Conservation (phyloP, 257 asterid species). For the Galeopsis tetrahit region DNA sequence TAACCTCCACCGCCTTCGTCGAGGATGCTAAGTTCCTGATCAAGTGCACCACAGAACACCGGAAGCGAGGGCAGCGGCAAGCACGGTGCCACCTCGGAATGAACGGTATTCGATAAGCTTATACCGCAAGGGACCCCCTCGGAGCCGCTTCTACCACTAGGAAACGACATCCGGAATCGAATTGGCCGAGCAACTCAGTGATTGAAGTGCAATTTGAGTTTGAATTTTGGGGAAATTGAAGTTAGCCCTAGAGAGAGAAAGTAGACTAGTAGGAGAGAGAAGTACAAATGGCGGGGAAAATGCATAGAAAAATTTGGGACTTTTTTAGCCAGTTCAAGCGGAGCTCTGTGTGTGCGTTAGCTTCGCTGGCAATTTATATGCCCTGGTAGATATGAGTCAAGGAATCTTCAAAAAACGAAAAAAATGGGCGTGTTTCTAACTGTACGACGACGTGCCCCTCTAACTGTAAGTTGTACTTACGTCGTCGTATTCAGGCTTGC, state of each 20-base stretch:
- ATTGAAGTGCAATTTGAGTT: conserved; percentile 32
- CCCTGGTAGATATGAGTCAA: conserved; percentile 39
- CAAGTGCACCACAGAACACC: conserved; percentile 87
- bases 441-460: conserved; percentile 18
- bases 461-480: conserved; percentile 10
- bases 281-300: conserved; percentile 69
- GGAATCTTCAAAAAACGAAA: neutral
- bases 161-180: conserved; percentile 51
- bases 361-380: conserved; percentile 31
- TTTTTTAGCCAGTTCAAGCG: conserved; percentile 29
- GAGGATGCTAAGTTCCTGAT: conserved; percentile 72
- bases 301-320: conserved; percentile 37
- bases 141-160: conserved; percentile 39
- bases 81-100: conserved; percentile 85
- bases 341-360: neutral
- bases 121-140: conserved; percentile 70
- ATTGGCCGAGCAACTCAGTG: conserved; percentile 28
- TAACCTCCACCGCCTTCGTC: conserved; percentile 51
- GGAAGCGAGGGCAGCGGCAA: conserved; percentile 95
- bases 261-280: conserved; percentile 42
- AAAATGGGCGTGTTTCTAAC: neutral
- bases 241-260: conserved; percentile 66
- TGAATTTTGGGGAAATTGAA: conserved; percentile 38
- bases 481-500: conserved; percentile 30
- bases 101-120: conserved; percentile 78